Conservation (phyloP, 1,284 basidiomycete species). For the Inonotus obliquus region DNA sequence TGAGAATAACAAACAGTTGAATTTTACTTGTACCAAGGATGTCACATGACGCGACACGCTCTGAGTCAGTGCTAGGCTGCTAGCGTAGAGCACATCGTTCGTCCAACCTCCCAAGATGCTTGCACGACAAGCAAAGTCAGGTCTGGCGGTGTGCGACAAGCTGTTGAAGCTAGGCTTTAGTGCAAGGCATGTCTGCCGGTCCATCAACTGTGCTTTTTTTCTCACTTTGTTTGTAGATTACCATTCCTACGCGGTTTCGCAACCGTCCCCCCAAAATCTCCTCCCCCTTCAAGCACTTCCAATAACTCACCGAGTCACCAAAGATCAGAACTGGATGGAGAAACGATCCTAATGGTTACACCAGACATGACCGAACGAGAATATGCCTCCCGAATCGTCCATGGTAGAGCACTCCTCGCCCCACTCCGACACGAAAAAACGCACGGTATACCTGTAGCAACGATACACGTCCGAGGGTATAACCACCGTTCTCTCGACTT, state of each 20-base stretch:
- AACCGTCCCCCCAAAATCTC: neutral
- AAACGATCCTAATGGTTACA: neutral
- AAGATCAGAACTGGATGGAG: neutral
- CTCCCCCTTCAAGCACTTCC: neutral
- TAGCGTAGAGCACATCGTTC: neutral
- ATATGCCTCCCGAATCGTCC: conserved; percentile 9
- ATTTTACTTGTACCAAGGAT: neutral
- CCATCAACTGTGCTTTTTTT: neutral
- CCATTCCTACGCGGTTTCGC: neutral
- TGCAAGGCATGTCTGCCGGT: neutral
- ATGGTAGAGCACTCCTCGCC: conserved; percentile 12
- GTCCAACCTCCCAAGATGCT: neutral
- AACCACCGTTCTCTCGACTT: conserved; percentile 66
- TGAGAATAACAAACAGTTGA: no score
- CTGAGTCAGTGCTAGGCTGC: no score
- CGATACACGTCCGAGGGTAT: conserved; percentile 82
- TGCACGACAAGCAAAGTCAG: neutral
- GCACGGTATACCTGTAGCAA: conserved; percentile 77
- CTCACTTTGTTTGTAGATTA: neutral
- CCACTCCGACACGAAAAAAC: conserved; percentile 49
- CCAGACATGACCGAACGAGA: conserved; percentile 5
- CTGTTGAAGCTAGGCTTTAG: neutral
- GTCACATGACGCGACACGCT: neutral
- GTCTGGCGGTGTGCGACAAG: neutral
- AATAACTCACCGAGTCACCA: neutral